Base-by-base conservation (phyloP, 2,329 filamentous ascomycete species). In the Epichloe coenophiala region DNA sequence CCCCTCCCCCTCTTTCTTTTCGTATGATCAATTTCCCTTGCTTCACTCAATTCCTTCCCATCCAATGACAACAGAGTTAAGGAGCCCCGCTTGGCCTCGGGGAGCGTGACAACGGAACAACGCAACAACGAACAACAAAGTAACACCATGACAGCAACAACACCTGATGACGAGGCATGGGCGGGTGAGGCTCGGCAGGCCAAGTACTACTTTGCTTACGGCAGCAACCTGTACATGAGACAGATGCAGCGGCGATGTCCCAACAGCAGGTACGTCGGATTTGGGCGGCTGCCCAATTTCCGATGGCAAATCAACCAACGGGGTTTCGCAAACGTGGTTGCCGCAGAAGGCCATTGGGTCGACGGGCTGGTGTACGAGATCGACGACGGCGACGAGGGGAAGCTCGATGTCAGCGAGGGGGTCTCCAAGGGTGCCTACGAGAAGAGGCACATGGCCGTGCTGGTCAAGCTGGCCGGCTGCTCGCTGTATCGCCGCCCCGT, bases 241-340 rank as follows among this genome's bases (percentile, higher is more conserved):
- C 70, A 73, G 60, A 74, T 74, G 71, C 65, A 65, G 53, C 55
- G 56, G 19, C 63, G 70, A 52, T 74, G 71, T 48, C 71, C 71
- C 19, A 61, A 62, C 21, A 70, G 68, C 58, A 61, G 56, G 23
- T 66, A 65, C 55, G 60, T 71, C 53, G 70, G 70, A 5, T 58
- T 60, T 11, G 71, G 63, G 19, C 60, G 64, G 11, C 61, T 74
- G n/a, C 53, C 57, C 21, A 61, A 66, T 53, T 65, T 68, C 55
- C 60, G 63, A 35, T 73, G 70, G 66, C 69, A 71, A 57, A 73
- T 74, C 64, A 74, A 73, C 58, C 61, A 71, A 59, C 66, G 70
- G 23, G 70, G 71, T 31, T 72, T 66, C 47, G 71, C 71, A 51
- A 74, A 74, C 55, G 62, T 74, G 31, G 51, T 70, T 15, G 57